Conservation (phyloP, 208 protist species). For the Strigomonas culicis region DNA sequence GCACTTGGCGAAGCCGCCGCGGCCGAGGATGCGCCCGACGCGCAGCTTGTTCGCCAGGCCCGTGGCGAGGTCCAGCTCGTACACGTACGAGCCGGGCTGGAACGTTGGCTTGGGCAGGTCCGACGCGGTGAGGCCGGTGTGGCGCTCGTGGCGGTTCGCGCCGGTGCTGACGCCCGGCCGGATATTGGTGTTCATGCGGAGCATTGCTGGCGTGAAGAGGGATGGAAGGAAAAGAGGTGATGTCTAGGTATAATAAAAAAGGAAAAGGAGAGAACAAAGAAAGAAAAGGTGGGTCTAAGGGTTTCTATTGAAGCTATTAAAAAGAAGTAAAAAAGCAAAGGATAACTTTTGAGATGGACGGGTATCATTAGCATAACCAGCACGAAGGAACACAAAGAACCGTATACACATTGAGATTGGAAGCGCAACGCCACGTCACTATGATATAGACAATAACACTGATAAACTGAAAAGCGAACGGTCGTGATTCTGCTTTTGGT, state of each 20-base stretch:
- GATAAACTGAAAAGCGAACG: too few species aligned
- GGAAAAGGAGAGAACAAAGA: slow-evolving; percentile 9
- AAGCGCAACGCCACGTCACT: not conserved
- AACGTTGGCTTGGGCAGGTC: slow-evolving; percentile 43
- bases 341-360: not conserved
- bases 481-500: too few species aligned
- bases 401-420: slow-evolving; percentile 1
- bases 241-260: slow-evolving; percentile 3
- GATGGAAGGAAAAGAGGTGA: not conserved
- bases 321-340: slow-evolving; percentile 12
- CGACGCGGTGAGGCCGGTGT: slow-evolving; percentile 12
- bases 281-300: slow-evolving; percentile 4
- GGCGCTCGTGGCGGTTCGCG: not conserved
- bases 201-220: slow-evolving; percentile 4
- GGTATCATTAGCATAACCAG: not conserved
- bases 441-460: not conserved
- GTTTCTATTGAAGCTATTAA: slow-evolving; percentile 3
- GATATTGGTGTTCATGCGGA: slow-evolving; percentile 11
- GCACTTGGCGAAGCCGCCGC: slow-evolving; percentile 97
- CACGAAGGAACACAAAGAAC: slow-evolving; percentile 8
- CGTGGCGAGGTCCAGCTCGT: slow-evolving; percentile 39
- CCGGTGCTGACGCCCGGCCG: too few species aligned
- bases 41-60: slow-evolving; percentile 49
- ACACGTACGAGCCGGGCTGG: slow-evolving; percentile 38
- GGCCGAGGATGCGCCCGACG: slow-evolving; percentile 60